Conservation (phyloP, 805 yeast genomes). For the Yarrowia sp. region DNA sequence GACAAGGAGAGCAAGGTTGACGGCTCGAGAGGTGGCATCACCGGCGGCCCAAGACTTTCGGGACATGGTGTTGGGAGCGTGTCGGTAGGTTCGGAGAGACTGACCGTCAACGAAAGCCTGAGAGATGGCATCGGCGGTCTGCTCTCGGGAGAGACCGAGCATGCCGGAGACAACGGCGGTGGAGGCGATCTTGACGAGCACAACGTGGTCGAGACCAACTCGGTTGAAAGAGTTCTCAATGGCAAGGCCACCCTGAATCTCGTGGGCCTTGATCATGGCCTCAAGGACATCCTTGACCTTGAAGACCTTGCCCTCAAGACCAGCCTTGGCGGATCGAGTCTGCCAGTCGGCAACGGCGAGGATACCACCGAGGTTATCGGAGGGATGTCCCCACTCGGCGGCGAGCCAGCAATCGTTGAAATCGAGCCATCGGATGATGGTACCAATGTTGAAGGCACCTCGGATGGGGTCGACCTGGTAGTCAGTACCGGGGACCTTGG, state of each 20-base stretch:
- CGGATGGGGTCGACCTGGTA: slow-evolving; percentile 54
- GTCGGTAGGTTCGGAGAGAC: slow-evolving; percentile 58
- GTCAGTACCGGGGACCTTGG: slow-evolving; percentile 54
- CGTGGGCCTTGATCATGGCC: slow-evolving; percentile 63
- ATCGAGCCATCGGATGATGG: slow-evolving; percentile 59
- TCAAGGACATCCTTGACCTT: slow-evolving; percentile 52
- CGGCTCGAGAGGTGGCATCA: slow-evolving; percentile 60
- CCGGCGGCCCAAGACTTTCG: slow-evolving; percentile 71
- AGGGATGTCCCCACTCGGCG: slow-evolving; percentile 71
- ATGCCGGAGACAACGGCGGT: slow-evolving; percentile 58
- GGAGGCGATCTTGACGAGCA: slow-evolving; percentile 58
- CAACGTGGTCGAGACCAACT: slow-evolving; percentile 61
- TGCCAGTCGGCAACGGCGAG: slow-evolving; percentile 58
- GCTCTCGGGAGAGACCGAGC: slow-evolving; percentile 50
- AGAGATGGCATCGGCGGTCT: slow-evolving; percentile 55
- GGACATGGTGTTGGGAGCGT: slow-evolving; percentile 62
- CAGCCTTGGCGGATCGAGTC: slow-evolving; percentile 47
- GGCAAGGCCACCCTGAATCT: slow-evolving; percentile 59
- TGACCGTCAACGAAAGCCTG: slow-evolving; percentile 65
- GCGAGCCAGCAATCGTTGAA: slow-evolving; percentile 66
- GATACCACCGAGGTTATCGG: slow-evolving; percentile 60
- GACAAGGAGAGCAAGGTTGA: slow-evolving; percentile 53
- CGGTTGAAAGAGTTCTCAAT: slow-evolving; percentile 58
- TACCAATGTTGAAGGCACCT: slow-evolving; percentile 58
- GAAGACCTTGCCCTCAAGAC: slow-evolving; percentile 44